phyloP scores from a whole-genome alignment of 1,284 basidiomycete species.

The Ustilago vetiveriae region DNA sequence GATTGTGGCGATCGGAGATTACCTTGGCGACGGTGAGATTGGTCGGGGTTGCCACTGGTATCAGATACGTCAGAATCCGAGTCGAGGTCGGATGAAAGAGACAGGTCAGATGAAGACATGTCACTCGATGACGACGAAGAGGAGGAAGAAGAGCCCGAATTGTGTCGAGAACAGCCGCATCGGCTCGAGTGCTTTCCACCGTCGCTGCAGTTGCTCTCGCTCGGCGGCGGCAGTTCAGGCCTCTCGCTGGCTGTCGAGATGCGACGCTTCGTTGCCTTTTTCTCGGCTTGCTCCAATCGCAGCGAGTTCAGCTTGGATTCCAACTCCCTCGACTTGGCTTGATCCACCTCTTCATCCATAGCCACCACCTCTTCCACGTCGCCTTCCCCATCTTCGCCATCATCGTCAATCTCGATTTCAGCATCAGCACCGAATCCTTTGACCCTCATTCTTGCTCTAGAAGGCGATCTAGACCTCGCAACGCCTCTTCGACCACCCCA shows the following conservation, averaged over 20 bases:
- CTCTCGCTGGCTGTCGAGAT: conserved; percentile 40
- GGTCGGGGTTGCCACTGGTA: not conserved
- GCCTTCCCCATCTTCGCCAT: conserved; percentile 69
- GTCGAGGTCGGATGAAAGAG: conserved; percentile 20
- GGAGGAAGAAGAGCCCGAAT: conserved; percentile 10
- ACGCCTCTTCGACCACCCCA: conserved; percentile 3
- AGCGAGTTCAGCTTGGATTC: conserved; percentile 5
- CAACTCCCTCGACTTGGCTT: not conserved
- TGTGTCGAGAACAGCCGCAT: conserved; percentile 1
- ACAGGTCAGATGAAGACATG: conserved; percentile 16
- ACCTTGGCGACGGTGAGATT: too few relatives aligned
- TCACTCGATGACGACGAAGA: conserved; percentile 11
- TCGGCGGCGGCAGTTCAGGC: conserved; percentile 37
- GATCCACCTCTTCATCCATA: not conserved
- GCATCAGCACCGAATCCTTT: conserved; percentile 51
- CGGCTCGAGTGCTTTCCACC: not conserved
- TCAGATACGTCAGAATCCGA: conserved; percentile 1
- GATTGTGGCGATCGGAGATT: not conserved
- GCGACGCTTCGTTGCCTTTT: conserved; percentile 16
- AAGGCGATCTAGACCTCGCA: conserved; percentile 28
- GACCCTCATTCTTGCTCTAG: conserved; percentile 33
- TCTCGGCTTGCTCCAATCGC: conserved; percentile 10
- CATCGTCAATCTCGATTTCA: conserved; percentile 52
- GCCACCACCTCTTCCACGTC: conserved; percentile 62
- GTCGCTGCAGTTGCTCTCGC: conserved; percentile 12